These are phyloP conservation scores for Calvatia gigantea DNA, from an alignment of 768 basidiomycete genomes.

Conservation along the genomic window DNA sequence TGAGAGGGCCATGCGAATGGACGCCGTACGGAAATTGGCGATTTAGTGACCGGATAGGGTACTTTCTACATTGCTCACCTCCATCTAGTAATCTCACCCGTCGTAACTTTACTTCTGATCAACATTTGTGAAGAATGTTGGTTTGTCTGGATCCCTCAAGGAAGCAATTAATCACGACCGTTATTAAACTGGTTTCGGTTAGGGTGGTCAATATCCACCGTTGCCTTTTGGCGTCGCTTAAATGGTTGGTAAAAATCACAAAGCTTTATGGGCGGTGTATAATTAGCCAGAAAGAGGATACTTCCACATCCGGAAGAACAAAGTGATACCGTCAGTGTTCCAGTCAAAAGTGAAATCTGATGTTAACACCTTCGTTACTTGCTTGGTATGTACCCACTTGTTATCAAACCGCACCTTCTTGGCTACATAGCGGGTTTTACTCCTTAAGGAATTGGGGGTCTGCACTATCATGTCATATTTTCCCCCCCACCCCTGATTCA, in stretches of 20 bases:
- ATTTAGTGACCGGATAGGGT: not conserved
- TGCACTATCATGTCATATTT: slow-evolving; percentile 2
- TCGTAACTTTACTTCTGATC: too few species aligned
- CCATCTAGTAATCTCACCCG: not conserved
- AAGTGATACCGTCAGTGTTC: too few species aligned
- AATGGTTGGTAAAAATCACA: too few species aligned
- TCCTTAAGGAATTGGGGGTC: slow-evolving; percentile 1
- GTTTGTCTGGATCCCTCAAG: too few species aligned
- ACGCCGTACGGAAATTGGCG: not conserved
- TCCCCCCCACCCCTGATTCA: slow-evolving; percentile 15
- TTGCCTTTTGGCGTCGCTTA: too few species aligned
- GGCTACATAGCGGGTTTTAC: not conserved
- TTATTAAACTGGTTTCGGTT: too few species aligned
- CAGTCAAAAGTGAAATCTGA: too few species aligned
- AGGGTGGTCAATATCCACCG: too few species aligned
- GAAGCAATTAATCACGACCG: too few species aligned
- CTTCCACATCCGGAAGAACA: not conserved
- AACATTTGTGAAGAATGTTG: too few species aligned
- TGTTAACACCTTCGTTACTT: too few species aligned
- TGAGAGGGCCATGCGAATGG: not conserved
- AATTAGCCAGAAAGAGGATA: not conserved
- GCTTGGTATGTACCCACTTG: not conserved
- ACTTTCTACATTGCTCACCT: not conserved
- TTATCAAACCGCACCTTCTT: not conserved
- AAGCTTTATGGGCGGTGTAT: too few species aligned